Evolutionary conservation across 1,284 basidiomycete genomes (phyloP).

Genomic region (Thelephora terrestris): DNA sequence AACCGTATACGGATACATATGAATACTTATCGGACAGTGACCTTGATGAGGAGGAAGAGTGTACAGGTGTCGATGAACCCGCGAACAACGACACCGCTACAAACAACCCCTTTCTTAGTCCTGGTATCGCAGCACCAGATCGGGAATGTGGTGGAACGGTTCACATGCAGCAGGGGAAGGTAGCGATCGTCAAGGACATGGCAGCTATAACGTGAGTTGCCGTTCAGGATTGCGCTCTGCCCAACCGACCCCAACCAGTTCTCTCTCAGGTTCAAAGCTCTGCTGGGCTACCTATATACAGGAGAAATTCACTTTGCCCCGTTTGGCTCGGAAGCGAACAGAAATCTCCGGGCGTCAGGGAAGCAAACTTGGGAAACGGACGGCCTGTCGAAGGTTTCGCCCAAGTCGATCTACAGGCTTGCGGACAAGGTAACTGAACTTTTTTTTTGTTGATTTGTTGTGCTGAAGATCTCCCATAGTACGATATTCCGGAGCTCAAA

Average conservation of each 20-base stretch:
- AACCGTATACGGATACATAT: not conserved
- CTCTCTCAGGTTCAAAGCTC: conserved; percentile 4
- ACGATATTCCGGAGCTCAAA: not conserved
- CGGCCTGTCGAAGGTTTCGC: not conserved
- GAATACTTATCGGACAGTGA: not conserved
- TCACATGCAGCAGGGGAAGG: not conserved
- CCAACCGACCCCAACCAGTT: not conserved
- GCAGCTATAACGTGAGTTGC: not conserved
- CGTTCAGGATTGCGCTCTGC: not conserved
- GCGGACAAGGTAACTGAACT: not conserved
- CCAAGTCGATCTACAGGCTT: not conserved
- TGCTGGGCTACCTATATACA: conserved; percentile 11
- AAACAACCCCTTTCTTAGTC: too few species aligned
- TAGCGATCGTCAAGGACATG: not conserved
- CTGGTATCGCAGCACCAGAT: too few species aligned
- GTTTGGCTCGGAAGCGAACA: not conserved
- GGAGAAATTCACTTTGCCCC: conserved; percentile 10
- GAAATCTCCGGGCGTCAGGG: not conserved
- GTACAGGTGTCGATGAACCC: too few species aligned
- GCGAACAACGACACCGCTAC: too few species aligned
- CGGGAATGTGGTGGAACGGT: not conserved
- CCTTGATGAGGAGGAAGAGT: not conserved
- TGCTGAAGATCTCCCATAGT: not conserved
- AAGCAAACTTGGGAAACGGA: not conserved
- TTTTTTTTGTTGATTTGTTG: not conserved